Conservation (phyloP, 1,139 yeast genomes). For the Taphrina communis region DNA sequence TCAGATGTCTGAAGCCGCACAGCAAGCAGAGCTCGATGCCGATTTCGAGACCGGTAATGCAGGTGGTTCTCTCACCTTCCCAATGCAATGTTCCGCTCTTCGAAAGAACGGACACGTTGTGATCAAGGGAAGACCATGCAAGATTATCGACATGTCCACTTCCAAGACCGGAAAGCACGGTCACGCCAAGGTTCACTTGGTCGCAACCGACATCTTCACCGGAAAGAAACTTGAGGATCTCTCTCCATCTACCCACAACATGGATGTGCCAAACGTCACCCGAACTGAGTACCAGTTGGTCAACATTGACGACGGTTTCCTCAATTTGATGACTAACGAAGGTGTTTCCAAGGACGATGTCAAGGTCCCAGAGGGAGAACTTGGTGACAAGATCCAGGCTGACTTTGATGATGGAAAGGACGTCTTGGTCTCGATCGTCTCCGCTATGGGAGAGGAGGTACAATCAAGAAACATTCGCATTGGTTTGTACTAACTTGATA, state of each 20-base stretch:
- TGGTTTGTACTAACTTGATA: neutral
- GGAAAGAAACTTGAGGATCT: constrained; percentile 99
- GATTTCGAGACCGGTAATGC: constrained; percentile 98
- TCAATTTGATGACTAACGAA: constrained; percentile 93
- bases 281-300: constrained; percentile 52
- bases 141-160: constrained; percentile 98
- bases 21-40: constrained; percentile 59
- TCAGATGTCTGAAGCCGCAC: constrained; percentile 37
- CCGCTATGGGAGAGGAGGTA: constrained; percentile 97
- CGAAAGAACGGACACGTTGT: constrained; percentile 99
- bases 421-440: constrained; percentile 89
- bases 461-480: neutral
- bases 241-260: constrained; percentile 99
- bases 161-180: constrained; percentile 99
- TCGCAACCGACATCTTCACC: constrained; percentile 98
- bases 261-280: constrained; percentile 97
- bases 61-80: constrained; percentile 98
- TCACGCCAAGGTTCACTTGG: constrained; percentile 99
- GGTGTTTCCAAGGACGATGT: constrained; percentile 99
- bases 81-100: constrained; percentile 99
- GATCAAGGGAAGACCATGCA: constrained; percentile 99
- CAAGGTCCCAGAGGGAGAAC: constrained; percentile 95
- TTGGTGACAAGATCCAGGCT: constrained; percentile 87
- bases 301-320: constrained; percentile 98
- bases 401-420: constrained; percentile 99